Conservation (phyloP, 192 early-diverging fungal species). For the Backusella australiensis region DNA sequence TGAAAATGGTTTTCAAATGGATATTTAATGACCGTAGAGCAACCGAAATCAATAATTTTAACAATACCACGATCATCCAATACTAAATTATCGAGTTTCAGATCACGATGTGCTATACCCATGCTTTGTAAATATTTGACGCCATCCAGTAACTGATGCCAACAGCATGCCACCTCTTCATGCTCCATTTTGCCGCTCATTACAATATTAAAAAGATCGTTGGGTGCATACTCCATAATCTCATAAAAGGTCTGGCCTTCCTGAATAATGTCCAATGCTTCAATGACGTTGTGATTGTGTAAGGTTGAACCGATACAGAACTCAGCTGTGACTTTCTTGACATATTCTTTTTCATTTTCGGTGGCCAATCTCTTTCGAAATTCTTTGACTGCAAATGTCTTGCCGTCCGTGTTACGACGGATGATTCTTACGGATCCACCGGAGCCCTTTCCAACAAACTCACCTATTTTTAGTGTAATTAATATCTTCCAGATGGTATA, state of each 20-base stretch:
- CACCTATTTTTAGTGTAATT: constrained; percentile 14
- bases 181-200: constrained; percentile 66
- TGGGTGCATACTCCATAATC: constrained; percentile 91
- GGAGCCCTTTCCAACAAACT: constrained; percentile 62
- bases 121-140: constrained; percentile 71
- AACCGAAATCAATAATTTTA: constrained; percentile 91
- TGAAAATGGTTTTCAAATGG: constrained; percentile 66
- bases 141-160: constrained; percentile 72
- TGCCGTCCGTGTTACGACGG: constrained; percentile 55
- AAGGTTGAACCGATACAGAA: constrained; percentile 84
- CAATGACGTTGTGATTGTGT: constrained; percentile 79
- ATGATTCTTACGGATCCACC: constrained; percentile 75
- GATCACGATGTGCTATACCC: constrained; percentile 83
- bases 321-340: constrained; percentile 84
- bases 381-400: constrained; percentile 78
- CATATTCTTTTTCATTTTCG: constrained; percentile 73
- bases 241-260: constrained; percentile 64
- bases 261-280: constrained; percentile 76
- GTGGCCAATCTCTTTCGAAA: constrained; percentile 64
- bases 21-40: constrained; percentile 77
- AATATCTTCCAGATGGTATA: not conserved
- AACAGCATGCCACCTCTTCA: constrained; percentile 84
- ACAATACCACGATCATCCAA: constrained; percentile 65
- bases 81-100: constrained; percentile 86
- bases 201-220: constrained; percentile 85